Evolutionary conservation across 495 filamentous ascomycete genomes (phyloP).

Genomic region (Amphirosellinia nigrospora): DNA sequence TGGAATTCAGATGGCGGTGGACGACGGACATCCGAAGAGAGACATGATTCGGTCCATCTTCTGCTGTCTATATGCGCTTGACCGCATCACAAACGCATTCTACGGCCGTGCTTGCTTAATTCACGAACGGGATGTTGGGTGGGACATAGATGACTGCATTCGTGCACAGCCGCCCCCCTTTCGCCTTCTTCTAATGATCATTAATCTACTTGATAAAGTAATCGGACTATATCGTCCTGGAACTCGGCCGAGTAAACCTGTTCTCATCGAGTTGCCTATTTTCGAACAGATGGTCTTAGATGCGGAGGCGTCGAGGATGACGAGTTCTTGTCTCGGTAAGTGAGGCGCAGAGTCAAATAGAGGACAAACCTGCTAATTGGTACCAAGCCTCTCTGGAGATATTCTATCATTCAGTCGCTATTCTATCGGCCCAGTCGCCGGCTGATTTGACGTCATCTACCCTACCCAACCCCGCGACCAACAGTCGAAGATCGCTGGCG

Average conservation of each 20-base stretch:
- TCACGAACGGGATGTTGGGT: slow-evolving; percentile 66
- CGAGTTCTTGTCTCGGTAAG: slow-evolving; percentile 55
- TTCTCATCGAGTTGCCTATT: slow-evolving; percentile 60
- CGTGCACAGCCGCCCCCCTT: slow-evolving; percentile 49
- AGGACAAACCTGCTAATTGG: slow-evolving; percentile 24
- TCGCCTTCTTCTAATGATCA: slow-evolving; percentile 52
- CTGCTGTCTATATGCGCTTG: slow-evolving; percentile 71
- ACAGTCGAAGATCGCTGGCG: slow-evolving; percentile 65
- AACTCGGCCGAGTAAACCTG: slow-evolving; percentile 51
- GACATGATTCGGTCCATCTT: slow-evolving; percentile 55
- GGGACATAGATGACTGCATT: slow-evolving; percentile 60
- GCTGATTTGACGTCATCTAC: slow-evolving; percentile 49
- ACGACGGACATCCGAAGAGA: slow-evolving; percentile 34
- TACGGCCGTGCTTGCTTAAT: slow-evolving; percentile 69
- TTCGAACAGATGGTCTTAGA: slow-evolving; percentile 70
- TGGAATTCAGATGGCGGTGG: slow-evolving; percentile 63
- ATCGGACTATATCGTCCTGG: slow-evolving; percentile 71
- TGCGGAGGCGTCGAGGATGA: slow-evolving; percentile 46
- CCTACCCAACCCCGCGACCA: slow-evolving; percentile 61
- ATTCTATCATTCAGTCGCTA: slow-evolving; percentile 72
- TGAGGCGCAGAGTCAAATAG: not conserved
- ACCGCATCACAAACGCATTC: slow-evolving; percentile 67
- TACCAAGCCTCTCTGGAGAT: slow-evolving; percentile 65
- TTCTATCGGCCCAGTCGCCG: slow-evolving; percentile 55
- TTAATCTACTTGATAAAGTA: slow-evolving; percentile 65